A percentile compares a stretch with the other conserved stretches of the same genome.
phyloP scores from a whole-genome alignment of 1,284 basidiomycete species.

The Cystobasidium slooffiae region DNA sequence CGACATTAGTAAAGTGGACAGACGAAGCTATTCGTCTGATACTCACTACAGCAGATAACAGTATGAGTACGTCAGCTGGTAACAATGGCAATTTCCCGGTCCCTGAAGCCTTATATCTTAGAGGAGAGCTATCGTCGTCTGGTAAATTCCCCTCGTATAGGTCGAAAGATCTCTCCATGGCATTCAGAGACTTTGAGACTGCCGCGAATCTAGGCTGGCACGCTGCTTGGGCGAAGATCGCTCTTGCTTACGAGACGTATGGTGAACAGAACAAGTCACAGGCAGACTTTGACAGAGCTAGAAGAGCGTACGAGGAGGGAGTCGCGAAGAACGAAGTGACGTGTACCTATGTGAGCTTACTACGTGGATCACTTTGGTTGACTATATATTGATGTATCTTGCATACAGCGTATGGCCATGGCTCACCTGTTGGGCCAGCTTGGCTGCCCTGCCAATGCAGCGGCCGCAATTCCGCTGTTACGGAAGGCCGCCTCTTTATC shows the following conservation, averaged over 20 bases:
- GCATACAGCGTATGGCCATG: slow-evolving; percentile 80
- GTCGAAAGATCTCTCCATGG: slow-evolving; percentile 70
- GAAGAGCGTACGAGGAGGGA: slow-evolving; percentile 81
- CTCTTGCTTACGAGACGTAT: slow-evolving; percentile 87
- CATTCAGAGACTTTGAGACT: slow-evolving; percentile 85
- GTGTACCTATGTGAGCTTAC: slow-evolving; percentile 72
- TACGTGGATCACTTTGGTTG: slow-evolving; percentile 13
- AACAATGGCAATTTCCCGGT: slow-evolving; percentile 56
- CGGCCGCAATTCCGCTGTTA: slow-evolving; percentile 72
- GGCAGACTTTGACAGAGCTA: slow-evolving; percentile 63
- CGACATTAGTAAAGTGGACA: slow-evolving; percentile 66
- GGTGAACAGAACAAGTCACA: slow-evolving; percentile 62
- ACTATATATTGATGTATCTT: slow-evolving; percentile 8
- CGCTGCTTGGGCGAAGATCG: slow-evolving; percentile 84
- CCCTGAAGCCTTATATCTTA: slow-evolving; percentile 74
- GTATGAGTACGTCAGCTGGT: slow-evolving; percentile 33
- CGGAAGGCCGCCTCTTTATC: slow-evolving; percentile 58
- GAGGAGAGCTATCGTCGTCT: slow-evolving; percentile 71
- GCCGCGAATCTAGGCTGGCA: slow-evolving; percentile 74
- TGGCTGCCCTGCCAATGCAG: slow-evolving; percentile 64
- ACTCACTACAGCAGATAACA: slow-evolving; percentile 59
- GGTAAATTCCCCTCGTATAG: slow-evolving; percentile 62
- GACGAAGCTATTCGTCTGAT: slow-evolving; percentile 70
- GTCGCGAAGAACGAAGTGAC: slow-evolving; percentile 71
- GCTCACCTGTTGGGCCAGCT: slow-evolving; percentile 87